phyloP scores from a whole-genome alignment of 1,284 basidiomycete species.

The Cerrena zonata region DNA sequence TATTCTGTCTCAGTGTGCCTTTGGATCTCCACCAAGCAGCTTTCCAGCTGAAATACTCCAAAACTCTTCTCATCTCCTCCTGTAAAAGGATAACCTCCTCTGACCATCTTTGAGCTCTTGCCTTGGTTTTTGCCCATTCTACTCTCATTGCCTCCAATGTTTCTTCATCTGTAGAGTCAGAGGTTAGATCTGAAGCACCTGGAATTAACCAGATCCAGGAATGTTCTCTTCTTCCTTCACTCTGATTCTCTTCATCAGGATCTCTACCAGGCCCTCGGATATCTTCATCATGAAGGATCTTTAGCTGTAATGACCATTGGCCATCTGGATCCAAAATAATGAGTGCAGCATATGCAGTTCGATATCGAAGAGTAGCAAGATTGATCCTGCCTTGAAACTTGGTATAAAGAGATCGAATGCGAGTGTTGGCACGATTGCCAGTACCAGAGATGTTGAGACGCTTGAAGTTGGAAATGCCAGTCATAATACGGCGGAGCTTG shows the following conservation, averaged over 20 bases:
- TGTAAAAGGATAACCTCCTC: conserved; percentile 14
- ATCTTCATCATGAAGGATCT: conserved; percentile 6
- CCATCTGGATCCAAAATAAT: conserved; percentile 9
- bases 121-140: too few relatives aligned
- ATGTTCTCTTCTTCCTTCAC: conserved; percentile 5
- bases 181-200: background rate
- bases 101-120: conserved; percentile 10
- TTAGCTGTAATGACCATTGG: background rate
- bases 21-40: too few relatives aligned
- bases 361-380: conserved; percentile 9
- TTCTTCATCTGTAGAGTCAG: background rate
- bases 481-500: conserved; percentile 2
- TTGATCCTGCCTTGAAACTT: conserved; percentile 3
- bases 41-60: conserved; percentile 12
- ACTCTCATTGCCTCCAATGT: background rate
- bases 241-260: conserved; percentile 1
- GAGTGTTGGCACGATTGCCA: conserved; percentile 12
- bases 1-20: too few relatives aligned
- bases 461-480: conserved; percentile 2
- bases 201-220: conserved; percentile 15
- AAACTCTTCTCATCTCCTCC: conserved; percentile 18
- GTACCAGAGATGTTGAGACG: conserved; percentile 6
- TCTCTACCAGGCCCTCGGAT: conserved; percentile 10
- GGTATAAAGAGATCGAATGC: conserved; percentile 5
- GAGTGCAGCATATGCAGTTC: conserved; percentile 6